A percentile compares a stretch with the other conserved stretches of the same genome.
phyloP scores from a whole-genome alignment of 2,329 filamentous ascomycete species.

The Pseudonectria buxi region DNA sequence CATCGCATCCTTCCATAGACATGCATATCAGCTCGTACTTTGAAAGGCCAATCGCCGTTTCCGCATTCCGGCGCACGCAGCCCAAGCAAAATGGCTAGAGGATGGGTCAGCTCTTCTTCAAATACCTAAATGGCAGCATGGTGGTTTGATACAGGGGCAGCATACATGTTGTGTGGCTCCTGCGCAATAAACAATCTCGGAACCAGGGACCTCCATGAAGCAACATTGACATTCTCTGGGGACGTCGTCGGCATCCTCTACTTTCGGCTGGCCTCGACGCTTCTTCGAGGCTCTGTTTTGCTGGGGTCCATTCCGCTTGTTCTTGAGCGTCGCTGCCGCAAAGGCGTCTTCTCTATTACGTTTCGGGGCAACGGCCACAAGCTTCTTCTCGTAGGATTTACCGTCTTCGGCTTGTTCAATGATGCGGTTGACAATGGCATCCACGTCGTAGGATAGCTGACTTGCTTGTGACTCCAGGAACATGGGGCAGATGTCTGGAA shows the following conservation, averaged over 20 bases:
- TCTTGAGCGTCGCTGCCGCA: conserved; percentile 7
- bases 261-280: too few relatives aligned
- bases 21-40: conserved; percentile 65
- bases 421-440: conserved; percentile 30
- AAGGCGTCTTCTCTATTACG: conserved; percentile 31
- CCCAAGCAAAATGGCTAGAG: conserved; percentile 57
- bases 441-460: conserved; percentile 21
- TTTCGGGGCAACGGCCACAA: conserved; percentile 26
- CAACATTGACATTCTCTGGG: too few relatives aligned
- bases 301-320: conserved; percentile 13
- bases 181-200: too few relatives aligned
- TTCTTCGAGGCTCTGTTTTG: conserved; percentile 8
- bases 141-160: too few relatives aligned
- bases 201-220: too few relatives aligned
- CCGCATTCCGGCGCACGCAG: conserved; percentile 60
- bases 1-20: conserved; percentile 59
- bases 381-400: conserved; percentile 28
- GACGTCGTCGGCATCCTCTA: too few relatives aligned
- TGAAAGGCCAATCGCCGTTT: conserved; percentile 61
- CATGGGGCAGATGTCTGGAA: conserved; percentile 39
- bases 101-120: conserved; percentile 5
- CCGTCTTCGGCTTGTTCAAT: conserved; percentile 35
- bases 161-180: too few relatives aligned
- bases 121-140: too few relatives aligned
- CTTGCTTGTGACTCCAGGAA: conserved; percentile 27